These are phyloP conservation scores for Lactifluus volemus DNA, from an alignment of 768 basidiomycete genomes.

Conservation along the genomic window DNA sequence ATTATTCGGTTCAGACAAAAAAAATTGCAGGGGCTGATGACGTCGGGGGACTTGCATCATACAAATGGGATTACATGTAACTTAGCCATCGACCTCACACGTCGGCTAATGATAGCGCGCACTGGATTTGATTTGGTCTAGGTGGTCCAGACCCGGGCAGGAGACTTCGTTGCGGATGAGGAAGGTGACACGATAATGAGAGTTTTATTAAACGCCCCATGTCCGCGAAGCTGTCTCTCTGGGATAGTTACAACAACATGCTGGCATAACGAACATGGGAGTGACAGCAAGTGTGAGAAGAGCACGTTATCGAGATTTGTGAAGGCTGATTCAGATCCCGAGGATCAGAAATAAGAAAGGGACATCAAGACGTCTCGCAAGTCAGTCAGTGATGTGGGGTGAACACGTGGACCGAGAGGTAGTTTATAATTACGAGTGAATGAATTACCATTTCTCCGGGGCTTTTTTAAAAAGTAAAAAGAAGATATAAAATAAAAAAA, in stretches of 20 bases:
- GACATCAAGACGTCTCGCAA: too few species aligned
- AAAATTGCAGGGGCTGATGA: background rate
- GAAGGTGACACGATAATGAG: constrained; percentile 4
- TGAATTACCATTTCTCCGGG: background rate
- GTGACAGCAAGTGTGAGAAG: background rate
- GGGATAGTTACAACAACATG: background rate
- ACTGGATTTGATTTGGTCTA: background rate
- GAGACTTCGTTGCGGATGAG: constrained; percentile 3
- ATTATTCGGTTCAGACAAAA: too few species aligned
- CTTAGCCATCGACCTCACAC: background rate
- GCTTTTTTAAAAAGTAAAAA: background rate
- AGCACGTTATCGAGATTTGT: background rate
- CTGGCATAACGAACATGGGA: background rate
- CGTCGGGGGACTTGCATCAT: background rate
- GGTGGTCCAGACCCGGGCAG: background rate
- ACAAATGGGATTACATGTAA: background rate
- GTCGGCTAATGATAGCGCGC: background rate
- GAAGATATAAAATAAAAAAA: background rate
- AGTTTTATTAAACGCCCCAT: constrained; percentile 6
- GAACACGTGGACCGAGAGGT: background rate
- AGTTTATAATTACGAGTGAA: background rate
- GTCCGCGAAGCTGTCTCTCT: background rate
- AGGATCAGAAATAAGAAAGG: background rate
- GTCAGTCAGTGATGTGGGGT: background rate
- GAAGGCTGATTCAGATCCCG: background rate